Conservation (phyloP, 192 early-diverging fungal genomes). For the Umbelopsis vinacea region DNA sequence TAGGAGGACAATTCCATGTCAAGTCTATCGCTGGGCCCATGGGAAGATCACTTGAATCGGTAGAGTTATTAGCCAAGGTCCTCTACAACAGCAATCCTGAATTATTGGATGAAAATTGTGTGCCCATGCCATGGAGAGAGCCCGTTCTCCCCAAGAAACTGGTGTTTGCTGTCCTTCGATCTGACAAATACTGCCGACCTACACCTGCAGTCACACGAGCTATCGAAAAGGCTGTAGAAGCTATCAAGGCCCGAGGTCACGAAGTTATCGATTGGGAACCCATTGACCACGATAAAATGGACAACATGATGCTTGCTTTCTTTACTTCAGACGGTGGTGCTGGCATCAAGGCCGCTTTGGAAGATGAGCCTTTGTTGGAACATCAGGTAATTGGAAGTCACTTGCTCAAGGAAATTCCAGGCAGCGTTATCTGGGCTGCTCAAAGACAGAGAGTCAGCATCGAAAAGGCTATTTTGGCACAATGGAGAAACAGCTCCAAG, state of each 20-base stretch:
- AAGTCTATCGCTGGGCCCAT: conserved; percentile 8
- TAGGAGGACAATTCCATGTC: background rate
- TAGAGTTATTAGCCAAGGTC: background rate
- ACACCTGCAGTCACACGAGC: conserved; percentile 1
- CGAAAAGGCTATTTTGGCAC: background rate
- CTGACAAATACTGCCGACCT: background rate
- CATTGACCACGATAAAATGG: background rate
- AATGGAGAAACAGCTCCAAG: background rate
- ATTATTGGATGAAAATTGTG: background rate
- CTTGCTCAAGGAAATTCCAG: background rate
- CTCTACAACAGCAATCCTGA: background rate
- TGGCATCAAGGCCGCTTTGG: background rate
- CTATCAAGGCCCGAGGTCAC: background rate
- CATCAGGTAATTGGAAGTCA: background rate
- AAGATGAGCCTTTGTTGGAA: background rate
- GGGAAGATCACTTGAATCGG: background rate
- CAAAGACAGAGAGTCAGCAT: background rate
- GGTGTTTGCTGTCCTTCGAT: background rate
- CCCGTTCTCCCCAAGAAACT: background rate
- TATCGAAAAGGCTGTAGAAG: background rate
- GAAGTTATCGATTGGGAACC: conserved; percentile 1
- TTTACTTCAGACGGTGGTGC: background rate
- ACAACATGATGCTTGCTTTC: background rate
- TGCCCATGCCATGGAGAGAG: conserved; percentile 16
- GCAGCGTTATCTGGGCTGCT: background rate